phyloP scores from a whole-genome alignment of 371 early-diverging fungal genomes.

The Rhizopus stolonifer region DNA sequence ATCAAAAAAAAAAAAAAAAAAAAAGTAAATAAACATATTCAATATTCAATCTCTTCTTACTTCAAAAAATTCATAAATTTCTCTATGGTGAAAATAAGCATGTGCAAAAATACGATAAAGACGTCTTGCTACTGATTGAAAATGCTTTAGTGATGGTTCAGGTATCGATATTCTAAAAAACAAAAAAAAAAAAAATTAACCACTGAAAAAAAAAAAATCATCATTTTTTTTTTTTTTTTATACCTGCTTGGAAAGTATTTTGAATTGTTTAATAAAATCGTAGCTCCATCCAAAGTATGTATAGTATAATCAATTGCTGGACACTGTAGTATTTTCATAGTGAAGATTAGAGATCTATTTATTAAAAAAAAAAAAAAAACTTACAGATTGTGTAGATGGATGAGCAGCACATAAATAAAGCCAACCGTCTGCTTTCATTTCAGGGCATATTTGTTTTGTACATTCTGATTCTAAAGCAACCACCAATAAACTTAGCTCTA shows the following conservation, averaged over 20 bases:
- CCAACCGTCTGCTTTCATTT: slow-evolving; percentile 94
- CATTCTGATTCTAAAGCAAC: slow-evolving; percentile 79
- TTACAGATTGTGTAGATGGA: slow-evolving; percentile 74
- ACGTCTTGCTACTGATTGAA: slow-evolving; percentile 84
- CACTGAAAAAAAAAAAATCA: too few species aligned
- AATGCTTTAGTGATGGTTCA: slow-evolving; percentile 76
- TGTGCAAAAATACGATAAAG: slow-evolving; percentile 96
- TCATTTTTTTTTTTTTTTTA: too few species aligned
- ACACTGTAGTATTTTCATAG: slow-evolving; percentile 60
- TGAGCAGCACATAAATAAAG: slow-evolving; percentile 94
- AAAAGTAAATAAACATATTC: not conserved
- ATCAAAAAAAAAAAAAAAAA: too few species aligned
- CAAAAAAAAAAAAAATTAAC: too few species aligned
- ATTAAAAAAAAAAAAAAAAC: not conserved
- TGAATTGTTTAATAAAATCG: slow-evolving; percentile 73
- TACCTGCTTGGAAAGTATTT: slow-evolving; percentile 79
- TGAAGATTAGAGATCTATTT: not conserved
- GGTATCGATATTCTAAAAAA: slow-evolving; percentile 76
- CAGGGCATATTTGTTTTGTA: slow-evolving; percentile 76
- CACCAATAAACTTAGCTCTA: slow-evolving; percentile 79
- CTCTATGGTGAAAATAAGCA: slow-evolving; percentile 89
- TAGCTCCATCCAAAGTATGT: slow-evolving; percentile 90
- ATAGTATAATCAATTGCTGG: slow-evolving; percentile 91
- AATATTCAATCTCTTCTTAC: slow-evolving; percentile 27
- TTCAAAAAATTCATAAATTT: slow-evolving; percentile 85